Base-by-base conservation (phyloP, 1,284 basidiomycete species). In the Apiotrichum montevideense region DNA sequence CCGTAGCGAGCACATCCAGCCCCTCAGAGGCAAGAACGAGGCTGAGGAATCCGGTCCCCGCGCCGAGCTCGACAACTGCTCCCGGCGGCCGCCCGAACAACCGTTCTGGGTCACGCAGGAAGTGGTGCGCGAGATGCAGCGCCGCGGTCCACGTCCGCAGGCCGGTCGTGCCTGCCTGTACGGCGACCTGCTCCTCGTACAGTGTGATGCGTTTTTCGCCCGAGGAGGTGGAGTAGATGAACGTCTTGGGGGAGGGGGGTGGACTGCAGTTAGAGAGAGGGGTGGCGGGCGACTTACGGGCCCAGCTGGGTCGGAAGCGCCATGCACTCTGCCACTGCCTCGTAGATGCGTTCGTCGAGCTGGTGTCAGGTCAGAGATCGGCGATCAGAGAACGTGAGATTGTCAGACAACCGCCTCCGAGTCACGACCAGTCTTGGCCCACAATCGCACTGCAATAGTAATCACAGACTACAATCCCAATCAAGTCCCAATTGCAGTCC, bases 1-100 rank as follows among this genome's bases (percentile, higher is more conserved):
- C 84, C 32, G 84, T 83, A 34, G 84, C 84, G 9, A 92, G 74
- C 72, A 98, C 96, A 70, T 93, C 86, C 75, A 54, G 43, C 0
- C 68, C 71, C 0, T 68, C 51, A 53, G 73, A 70, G 5, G 67
- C 64, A 3, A 76, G 61, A 11, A 77, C 61, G 39, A 69, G 64
- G 0, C 71, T 72, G 6, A 78, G 59, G 55, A 77, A 74, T 0
- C 76, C 77, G 9, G 74, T 74, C 1, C 77, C 77, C 6, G 74
- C 67, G 8, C 76, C 76, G 5, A 77, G 65, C 64, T 78, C 77
- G 5, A 78, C 40, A n/a, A 7, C 11, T 0, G 34, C 29, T 41
- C 34, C 4, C 21, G n/a, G 10, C 9, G 2, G 33, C 53, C 15
- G 15, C 13, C 43, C 34, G 34, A 62, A 57, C 34, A 68, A 49